These are phyloP conservation scores for Parietaria judaica DNA, from an alignment of 306 rosid species.

Conservation along the genomic window DNA sequence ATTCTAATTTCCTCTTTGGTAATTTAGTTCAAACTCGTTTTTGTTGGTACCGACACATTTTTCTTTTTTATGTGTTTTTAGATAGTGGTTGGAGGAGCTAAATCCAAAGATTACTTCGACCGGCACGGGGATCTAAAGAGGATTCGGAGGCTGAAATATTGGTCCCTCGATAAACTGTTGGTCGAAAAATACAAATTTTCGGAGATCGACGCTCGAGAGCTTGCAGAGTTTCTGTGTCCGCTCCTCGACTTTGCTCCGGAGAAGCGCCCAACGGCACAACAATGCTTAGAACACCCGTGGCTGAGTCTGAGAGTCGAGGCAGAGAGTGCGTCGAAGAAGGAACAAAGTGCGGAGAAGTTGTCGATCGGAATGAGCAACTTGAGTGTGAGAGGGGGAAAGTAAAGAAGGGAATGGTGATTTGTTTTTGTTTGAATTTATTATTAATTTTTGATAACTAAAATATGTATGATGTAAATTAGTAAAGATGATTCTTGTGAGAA, in stretches of 20 bases:
- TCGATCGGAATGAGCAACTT: slow-evolving; percentile 73
- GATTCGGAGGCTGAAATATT: slow-evolving; percentile 80
- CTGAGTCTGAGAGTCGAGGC: slow-evolving; percentile 29
- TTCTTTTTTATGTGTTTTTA: slow-evolving; percentile 29
- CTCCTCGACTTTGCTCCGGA: slow-evolving; percentile 72
- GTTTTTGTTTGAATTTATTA: slow-evolving; percentile 22
- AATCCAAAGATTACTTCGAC: slow-evolving; percentile 79
- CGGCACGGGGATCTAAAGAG: slow-evolving; percentile 92
- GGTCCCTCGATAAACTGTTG: slow-evolving; percentile 63
- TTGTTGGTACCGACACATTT: slow-evolving; percentile 17
- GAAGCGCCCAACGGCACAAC: slow-evolving; percentile 90
- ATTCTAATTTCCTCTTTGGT: slow-evolving; percentile 7
- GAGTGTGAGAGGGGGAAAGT: slow-evolving; percentile 62
- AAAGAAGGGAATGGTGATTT: slow-evolving; percentile 37
- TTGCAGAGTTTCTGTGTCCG: slow-evolving; percentile 63
- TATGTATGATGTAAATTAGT: slow-evolving; percentile 50
- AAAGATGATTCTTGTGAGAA: slow-evolving; percentile 43
- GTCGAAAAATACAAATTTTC: slow-evolving; percentile 40
- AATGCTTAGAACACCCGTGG: slow-evolving; percentile 85
- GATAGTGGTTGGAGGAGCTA: slow-evolving; percentile 71
- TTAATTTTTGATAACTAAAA: slow-evolving; percentile 28
- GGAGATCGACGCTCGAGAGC: slow-evolving; percentile 39
- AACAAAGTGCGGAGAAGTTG: slow-evolving; percentile 40
- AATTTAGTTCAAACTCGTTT: slow-evolving; percentile 14
- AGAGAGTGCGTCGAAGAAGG: slow-evolving; percentile 34